Percentiles rank a stretch among this genome's conserved stretches.
phyloP scores from a whole-genome alignment of 2,329 filamentous ascomycete species.

The Venturia nashicola region DNA sequence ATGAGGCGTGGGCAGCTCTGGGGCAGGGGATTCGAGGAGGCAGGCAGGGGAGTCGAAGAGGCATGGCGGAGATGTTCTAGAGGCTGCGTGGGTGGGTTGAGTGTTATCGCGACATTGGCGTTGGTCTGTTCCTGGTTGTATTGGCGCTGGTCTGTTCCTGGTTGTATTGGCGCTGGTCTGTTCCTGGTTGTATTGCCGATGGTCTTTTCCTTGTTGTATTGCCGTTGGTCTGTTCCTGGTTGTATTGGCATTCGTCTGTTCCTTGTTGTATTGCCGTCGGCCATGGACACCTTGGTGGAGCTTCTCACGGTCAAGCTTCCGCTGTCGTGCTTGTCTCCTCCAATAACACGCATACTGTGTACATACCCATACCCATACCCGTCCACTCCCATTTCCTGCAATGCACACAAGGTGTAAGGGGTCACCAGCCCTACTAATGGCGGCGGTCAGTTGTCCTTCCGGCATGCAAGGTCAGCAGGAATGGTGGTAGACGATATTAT shows the following conservation, averaged over 20 bases:
- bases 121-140: not conserved
- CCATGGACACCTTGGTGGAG: not conserved
- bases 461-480: not conserved
- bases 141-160: too few species aligned
- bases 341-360: not conserved
- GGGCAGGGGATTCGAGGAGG: not conserved
- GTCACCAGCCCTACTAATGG: not conserved
- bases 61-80: not conserved
- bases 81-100: not conserved
- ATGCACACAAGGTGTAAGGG: not conserved
- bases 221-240: not conserved
- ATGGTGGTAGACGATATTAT: not conserved
- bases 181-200: not conserved
- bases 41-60: not conserved
- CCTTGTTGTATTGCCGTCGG: not conserved
- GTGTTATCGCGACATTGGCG: not conserved
- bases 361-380: not conserved
- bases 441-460: not conserved
- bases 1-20: not conserved
- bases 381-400: too few species aligned
- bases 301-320: too few species aligned
- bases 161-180: too few species aligned
- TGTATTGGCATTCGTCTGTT: not conserved
- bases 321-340: not conserved
- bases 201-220: not conserved